Evolutionary conservation across 768 basidiomycete species (phyloP), one percentile per base, ranked within the genome.

Genomic region (Lentinula detonsa): DNA sequence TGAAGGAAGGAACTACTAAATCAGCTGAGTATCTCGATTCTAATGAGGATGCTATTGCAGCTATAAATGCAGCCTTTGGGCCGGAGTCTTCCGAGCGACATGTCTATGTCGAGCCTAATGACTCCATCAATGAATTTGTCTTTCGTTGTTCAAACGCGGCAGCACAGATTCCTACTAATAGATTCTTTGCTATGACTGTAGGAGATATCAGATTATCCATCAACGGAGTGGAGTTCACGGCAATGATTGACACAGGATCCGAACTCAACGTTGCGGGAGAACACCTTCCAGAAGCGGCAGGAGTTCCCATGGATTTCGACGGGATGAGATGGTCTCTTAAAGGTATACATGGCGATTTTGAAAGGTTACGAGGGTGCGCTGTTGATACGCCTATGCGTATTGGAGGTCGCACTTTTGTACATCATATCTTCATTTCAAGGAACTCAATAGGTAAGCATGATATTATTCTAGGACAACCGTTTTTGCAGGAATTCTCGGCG

Each of bases 221-320:
- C 0, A 62, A 57, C 15, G 55, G 55, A 15, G 5, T 21, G 1
- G 9, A 40, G 4, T 28, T 48, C 16, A 5, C 9, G 3, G 54
- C 55, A 0, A 57, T 62, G 61, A 57, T 62, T 42, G 61, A 62
- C 21, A 28, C 61, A 0, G 61, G 61, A 2, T 57, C 61, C 0
- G 55, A 62, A 18, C 21, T 62, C 23, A 62, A 62, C 33, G n/a
- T 62, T 1, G 53, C 35, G 1, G 54, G 35, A 2, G 6, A 28
- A 11, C 34, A 58, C 21, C 21, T 33, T 3, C 10, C 33, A 1
- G 42, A 60, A 4, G 46, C 43, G 13, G 8, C 15, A 23, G 37
- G 35, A 51, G 34, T 57, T 18, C 23, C 91, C 4, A 81, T 98
- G 75, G 93, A 97, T 48, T 48, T 33, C 18, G 70, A 72, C 28